Evolutionary conservation across 352 stramenopile genomes (phyloP), one percentile per base, ranked within the genome.

Genomic region (Ophiocytium majus): DNA sequence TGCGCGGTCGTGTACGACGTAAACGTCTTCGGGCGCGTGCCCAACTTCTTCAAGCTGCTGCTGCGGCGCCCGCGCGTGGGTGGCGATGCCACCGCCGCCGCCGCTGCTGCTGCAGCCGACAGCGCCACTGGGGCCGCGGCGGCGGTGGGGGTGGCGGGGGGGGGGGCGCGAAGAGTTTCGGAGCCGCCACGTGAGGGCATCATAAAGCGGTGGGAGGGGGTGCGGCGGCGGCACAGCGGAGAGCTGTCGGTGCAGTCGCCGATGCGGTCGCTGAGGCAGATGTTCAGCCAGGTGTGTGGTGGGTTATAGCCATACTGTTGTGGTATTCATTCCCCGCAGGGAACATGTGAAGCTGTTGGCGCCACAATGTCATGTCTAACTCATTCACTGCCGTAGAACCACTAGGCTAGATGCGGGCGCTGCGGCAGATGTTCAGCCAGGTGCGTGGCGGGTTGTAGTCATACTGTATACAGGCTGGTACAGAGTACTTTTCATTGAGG

Each of bases 1-100:
- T 92, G 88, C 0, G 93, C 93, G 50, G 86, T 95, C 19, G 89
- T 95, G 57, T 96, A 95, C 91, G 91, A 86, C 32, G 88, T 91
- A 0, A 96, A 96, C 82, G 90, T 95, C 28, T 86, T 95, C 33
- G 93, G 93, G 14, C 91, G 92, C 5, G 82, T 85, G 76, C 82
- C 82, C 49, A 85, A 85, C 35, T 43, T 43, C 32, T 82, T 85
- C 71, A 85, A 82, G 76, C 71, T 85, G 34, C 49, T 85, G 9
- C 71, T 85, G 9, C 57, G 75, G 37, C 80, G 82, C 32, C 82
- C 74, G 31, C 36, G 76, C 19, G 71, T 74, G 57, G 50, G 49
- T 17, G 32, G 74, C 36, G 66, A 37, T 32, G 33, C n/a, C n/a
- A n/a, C n/a, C n/a, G n/a, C n/a, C n/a, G n/a, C n/a, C n/a, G 66